Evolutionary conservation across 2,329 filamentous ascomycete genomes (phyloP), one percentile per base, ranked within the genome.

Genomic region (Mariannaea sp.): DNA sequence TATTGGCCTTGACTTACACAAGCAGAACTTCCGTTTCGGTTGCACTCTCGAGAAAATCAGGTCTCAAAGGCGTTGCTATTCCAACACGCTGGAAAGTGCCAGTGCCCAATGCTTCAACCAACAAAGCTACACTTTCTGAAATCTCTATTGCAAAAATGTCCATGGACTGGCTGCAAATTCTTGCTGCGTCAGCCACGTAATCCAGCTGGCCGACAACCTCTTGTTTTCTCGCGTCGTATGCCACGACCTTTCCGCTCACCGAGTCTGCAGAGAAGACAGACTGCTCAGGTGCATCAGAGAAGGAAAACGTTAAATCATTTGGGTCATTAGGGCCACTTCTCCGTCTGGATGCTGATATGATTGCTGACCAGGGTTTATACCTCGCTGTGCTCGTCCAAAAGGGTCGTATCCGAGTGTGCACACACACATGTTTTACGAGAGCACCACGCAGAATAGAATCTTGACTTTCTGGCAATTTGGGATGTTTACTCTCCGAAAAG

Each of bases 131-230:
- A 9, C 7, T 42, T 4, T 35, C 29, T 4, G 38, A 13, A 17
- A 49, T 19, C 14, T 42, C 38, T 38, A 49, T 42, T 4, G 36
- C 27, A 26, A 29, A 42, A 3, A 36, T 20, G 1, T 17, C 7
- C 1, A 49, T 14, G 3, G n/a, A 13, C 13, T 13, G 13, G n/a
- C 27, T 10, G 19, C 46, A 33, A 17, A 49, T 14, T 9, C 17
- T 42, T 3, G 17, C 7, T 2, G 39, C 39, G 14, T 42, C 10
- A n/a, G n/a, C 20, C 7, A 19, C 19, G n/a, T 42, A 42, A 9
- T 49, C 46, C 26, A 49, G 20, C 30, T 49, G 46, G 12, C 46
- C 46, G 24, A 49, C 30, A 36, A 17, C 40, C 22, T 42, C 46
- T 22, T 43, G 46, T 14, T 49, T 49, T 19, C 46, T 42, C 8